Evolutionary conservation across 768 basidiomycete genomes (phyloP).

Genomic region (Leccinum subtestaceum): DNA sequence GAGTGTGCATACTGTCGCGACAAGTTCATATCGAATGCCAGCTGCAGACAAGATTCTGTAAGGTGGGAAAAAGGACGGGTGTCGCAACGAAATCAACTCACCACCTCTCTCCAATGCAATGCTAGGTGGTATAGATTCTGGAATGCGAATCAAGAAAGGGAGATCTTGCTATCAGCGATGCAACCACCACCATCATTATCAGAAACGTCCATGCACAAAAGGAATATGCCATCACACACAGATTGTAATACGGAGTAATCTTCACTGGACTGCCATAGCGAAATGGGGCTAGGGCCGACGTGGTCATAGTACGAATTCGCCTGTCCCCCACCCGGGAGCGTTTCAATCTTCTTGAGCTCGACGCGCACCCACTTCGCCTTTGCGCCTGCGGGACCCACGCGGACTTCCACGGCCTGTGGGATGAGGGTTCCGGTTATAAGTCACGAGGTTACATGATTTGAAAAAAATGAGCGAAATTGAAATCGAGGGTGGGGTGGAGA

Average conservation of each 20-base stretch:
- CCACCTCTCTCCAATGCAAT: conserved; percentile 77
- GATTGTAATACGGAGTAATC: conserved; percentile 70
- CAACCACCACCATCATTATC: conserved; percentile 3
- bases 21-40: conserved; percentile 86
- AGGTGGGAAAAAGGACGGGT: background rate
- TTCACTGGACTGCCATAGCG: conserved; percentile 77
- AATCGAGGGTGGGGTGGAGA: background rate
- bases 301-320: conserved; percentile 74
- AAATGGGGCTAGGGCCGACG: conserved; percentile 78
- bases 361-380: conserved; percentile 93
- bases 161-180: conserved; percentile 65
- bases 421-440: background rate
- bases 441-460: background rate
- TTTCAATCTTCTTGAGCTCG: conserved; percentile 89
- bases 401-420: conserved; percentile 73
- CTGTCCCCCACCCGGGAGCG: conserved; percentile 65
- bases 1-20: conserved; percentile 82
- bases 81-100: conserved; percentile 26
- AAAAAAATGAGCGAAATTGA: conserved; percentile 2
- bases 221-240: conserved; percentile 38
- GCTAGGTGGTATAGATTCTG: conserved; percentile 87
- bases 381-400: conserved; percentile 67
- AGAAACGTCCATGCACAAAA: conserved; percentile 3
- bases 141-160: conserved; percentile 87
- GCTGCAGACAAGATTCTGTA: conserved; percentile 40